Evolutionary conservation across 2,329 filamentous ascomycete species (phyloP).

Genomic region (Fusarium oxysporum): DNA sequence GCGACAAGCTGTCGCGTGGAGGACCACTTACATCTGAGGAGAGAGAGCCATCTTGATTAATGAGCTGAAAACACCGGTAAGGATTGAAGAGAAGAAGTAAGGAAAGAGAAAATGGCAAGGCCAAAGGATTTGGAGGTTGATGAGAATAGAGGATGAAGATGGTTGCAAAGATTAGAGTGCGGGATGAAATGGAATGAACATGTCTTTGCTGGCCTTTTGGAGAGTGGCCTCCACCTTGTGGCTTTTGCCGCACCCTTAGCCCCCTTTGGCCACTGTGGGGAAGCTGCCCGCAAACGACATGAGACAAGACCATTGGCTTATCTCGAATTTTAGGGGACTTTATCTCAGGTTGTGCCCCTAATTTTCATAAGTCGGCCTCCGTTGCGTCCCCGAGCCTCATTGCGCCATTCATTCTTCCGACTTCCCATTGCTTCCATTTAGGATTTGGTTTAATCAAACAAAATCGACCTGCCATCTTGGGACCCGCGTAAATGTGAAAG

Average conservation of each 20-base stretch:
- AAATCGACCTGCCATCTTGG: conserved; percentile 4
- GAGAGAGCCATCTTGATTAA: conserved; percentile 69
- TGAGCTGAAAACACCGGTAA: neutral
- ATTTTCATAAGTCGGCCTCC: conserved; percentile 17
- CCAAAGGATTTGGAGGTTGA: conserved; percentile 11
- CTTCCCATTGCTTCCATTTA: conserved; percentile 40
- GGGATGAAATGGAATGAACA: conserved; percentile 32
- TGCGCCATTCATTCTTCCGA: conserved; percentile 38
- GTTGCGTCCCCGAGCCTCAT: conserved; percentile 24
- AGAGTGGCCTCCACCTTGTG: conserved; percentile 27
- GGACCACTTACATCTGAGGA: conserved; percentile 70
- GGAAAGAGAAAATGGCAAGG: conserved; percentile 14
- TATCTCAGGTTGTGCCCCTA: conserved; percentile 18
- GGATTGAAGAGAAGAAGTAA: conserved; percentile 7
- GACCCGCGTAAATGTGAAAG: neutral
- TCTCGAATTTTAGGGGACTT: conserved; percentile 29
- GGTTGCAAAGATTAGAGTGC: conserved; percentile 30
- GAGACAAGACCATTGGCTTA: conserved; percentile 19
- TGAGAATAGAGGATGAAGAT: conserved; percentile 11
- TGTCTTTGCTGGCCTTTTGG: conserved; percentile 48
- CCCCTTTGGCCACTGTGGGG: conserved; percentile 40
- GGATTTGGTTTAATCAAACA: conserved; percentile 13
- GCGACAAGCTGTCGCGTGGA: conserved; percentile 8
- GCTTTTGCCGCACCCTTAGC: conserved; percentile 38
- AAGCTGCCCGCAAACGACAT: conserved; percentile 15